A percentile compares a stretch with the other conserved stretches of the same genome.
phyloP scores from a whole-genome alignment of 2,329 filamentous ascomycete genomes.

The Penicillium expansum region DNA sequence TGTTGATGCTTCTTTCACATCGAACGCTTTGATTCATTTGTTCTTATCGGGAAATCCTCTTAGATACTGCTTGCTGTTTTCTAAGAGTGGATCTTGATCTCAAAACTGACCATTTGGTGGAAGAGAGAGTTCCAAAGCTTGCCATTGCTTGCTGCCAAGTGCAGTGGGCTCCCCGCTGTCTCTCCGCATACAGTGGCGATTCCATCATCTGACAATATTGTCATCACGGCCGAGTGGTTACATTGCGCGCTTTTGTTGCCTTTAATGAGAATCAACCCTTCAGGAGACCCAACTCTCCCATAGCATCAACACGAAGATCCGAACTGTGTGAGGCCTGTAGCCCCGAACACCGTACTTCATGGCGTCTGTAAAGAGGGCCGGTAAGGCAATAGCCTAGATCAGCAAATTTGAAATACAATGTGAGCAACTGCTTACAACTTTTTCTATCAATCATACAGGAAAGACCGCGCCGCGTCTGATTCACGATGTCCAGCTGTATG shows the following conservation, averaged over 20 bases:
- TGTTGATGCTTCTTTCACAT: neutral
- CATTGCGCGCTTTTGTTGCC: conserved; percentile 3
- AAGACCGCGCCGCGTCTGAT: conserved; percentile 53
- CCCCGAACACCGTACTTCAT: conserved; percentile 23
- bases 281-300: neutral
- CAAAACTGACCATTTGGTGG: neutral
- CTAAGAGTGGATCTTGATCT: neutral
- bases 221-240: neutral
- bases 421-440: conserved; percentile 2
- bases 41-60: neutral
- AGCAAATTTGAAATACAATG: neutral
- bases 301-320: neutral
- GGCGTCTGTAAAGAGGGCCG: conserved; percentile 33
- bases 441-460: conserved; percentile 33
- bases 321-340: neutral
- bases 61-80: neutral
- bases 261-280: neutral
- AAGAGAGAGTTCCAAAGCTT: conserved; percentile 15
- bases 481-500: conserved; percentile 47
- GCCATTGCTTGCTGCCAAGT: conserved; percentile 23
- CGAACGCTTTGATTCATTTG: neutral
- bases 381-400: conserved; percentile 24
- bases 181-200: conserved; percentile 17
- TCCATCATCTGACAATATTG: conserved; percentile 10
- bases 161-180: conserved; percentile 29